Evolutionary conservation across 345 rosid species (phyloP), one percentile per base, ranked within the genome.

Genomic region (Psidium friedrichsthalianum): DNA sequence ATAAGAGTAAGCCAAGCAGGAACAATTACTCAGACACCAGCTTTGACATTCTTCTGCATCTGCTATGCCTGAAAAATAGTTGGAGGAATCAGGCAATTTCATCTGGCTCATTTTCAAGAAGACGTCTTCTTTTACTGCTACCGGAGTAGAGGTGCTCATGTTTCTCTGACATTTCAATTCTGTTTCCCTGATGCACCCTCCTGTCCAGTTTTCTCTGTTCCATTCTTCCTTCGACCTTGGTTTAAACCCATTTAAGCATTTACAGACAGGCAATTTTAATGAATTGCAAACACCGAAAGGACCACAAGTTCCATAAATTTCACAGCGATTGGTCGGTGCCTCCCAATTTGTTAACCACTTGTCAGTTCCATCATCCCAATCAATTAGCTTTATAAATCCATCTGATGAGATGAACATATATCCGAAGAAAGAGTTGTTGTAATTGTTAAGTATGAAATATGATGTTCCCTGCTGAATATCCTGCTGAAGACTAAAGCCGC

Each of bases 1-100:
- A 11, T 47, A 83, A 10, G 88, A 49, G 27, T 51, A 86, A 29
- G 84, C 86, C 52, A 3, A 9, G 59, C 88, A 86, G 9, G 84
- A 86, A 36, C 88, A 86, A 25, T 89, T 88, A 84, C 51, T 86
- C 76, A 82, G 47, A 80, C 92, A 93, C 87, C 88, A 85, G 74
- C 59, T 82, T 69, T 16, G 52, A 32, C 91, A 88, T 7, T 21
- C 87, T 53, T 32, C 74, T 10, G 83, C 56, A 44, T 83, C 52
- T 6, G 49, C 24, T 16, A 49, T 27, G 42, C 3, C 15, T 8
- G 74, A 29, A 18, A 25, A 5, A 29, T 40, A 83, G 18, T 21
- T 32, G 10, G 86, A 53, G 11, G 57, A 25, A 58, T 87, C 84
- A 5, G 88, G 88, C 83, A 84, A 49, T 57, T 87, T 87, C 61